Base-by-base conservation (phyloP, 2,329 filamentous ascomycete genomes). In the Cytospora leucostoma region DNA sequence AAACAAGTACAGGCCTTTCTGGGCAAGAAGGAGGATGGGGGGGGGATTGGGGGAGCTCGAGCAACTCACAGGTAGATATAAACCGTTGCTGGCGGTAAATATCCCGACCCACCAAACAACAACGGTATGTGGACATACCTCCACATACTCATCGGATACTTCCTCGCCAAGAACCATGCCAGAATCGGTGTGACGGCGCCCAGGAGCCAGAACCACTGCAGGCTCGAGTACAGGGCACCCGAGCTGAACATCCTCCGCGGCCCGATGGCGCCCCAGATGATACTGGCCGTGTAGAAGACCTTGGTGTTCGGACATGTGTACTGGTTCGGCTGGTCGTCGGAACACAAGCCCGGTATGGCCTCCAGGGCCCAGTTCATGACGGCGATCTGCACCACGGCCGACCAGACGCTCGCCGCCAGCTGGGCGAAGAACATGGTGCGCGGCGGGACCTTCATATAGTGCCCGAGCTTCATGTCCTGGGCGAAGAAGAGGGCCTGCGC, bases 241-340 rank as follows among this genome's bases (percentile, higher is more conserved):
- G 81, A 77, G 51, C 84, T 86, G 74, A 92, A 92, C 72, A 92
- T 88, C 54, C 89, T 84, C 2, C 79, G 77, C 0, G 89, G 89
- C 0, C 90, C 89, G 64, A 92, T 90, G 61, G 87, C 82, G 63
- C 89, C 89, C 89, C 88, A 91, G 69, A 91, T 84, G 56, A 91
- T 80, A 4, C 88, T 90, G 1, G 86, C 85, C 1, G 86, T 90
- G 77, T 88, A 92, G 75, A 84, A 84, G 61, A 84, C 82, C 63
- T 79, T 80, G 56, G 80, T 81, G 58, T 78, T 78, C 8, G 83
- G 80, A 70, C 83, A 86, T 4, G 78, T 84, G 73, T 87, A 88
- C 68, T 82, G 80, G 69, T 84, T 78, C 52, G 83, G 77, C 62
- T 88, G 79, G 11, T 78, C 72, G 12, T 77, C 72, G 27, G 74